Percentiles rank a stretch among this genome's conserved stretches.
These are phyloP conservation scores for Boletus bicolor DNA, from an alignment of 768 basidiomycete species.

Conservation along the genomic window DNA sequence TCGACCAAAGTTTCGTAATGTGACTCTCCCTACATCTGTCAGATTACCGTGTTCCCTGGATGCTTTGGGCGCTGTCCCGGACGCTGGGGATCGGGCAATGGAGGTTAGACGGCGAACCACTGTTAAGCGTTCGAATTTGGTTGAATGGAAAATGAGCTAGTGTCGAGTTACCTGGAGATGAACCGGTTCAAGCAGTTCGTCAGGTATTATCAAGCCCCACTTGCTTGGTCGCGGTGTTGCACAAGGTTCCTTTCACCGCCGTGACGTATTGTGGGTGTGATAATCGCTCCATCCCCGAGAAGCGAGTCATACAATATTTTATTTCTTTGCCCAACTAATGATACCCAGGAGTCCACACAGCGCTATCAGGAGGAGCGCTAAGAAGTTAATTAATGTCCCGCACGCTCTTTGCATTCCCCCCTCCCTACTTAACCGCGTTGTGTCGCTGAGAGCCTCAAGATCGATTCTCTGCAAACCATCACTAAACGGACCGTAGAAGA, in stretches of 20 bases:
- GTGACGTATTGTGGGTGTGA: background rate
- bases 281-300: background rate
- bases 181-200: background rate
- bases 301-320: background rate
- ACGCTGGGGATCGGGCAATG: background rate
- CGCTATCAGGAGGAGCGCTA: constrained; percentile 21
- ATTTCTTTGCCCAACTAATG: constrained; percentile 19
- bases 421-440: background rate
- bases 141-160: background rate
- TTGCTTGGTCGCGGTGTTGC: background rate
- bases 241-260: background rate
- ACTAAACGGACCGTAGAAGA: constrained; percentile 9
- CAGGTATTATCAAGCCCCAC: background rate
- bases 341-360: constrained; percentile 22
- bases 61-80: background rate
- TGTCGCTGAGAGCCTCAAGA: constrained; percentile 17
- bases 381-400: constrained; percentile 13
- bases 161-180: background rate
- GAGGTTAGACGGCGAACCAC: background rate
- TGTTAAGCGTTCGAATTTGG: background rate
- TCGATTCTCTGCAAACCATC: constrained; percentile 13
- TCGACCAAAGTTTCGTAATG: background rate
- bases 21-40: background rate
- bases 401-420: constrained; percentile 16
- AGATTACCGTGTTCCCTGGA: background rate